phyloP scores from a whole-genome alignment of 306 rosid species.

The Calophaca sinica region DNA sequence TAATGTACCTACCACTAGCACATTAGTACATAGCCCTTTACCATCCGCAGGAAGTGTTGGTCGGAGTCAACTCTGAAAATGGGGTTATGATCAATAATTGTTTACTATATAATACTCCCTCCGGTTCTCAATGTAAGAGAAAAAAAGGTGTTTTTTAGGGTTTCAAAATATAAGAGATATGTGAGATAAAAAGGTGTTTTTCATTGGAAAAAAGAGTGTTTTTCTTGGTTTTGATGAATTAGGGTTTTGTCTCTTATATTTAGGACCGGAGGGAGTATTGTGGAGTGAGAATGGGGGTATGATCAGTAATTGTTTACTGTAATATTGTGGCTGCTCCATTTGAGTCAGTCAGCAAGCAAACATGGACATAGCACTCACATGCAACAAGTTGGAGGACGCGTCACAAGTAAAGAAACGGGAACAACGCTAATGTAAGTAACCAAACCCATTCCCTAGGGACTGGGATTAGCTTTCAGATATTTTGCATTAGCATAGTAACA shows the following conservation, averaged over 20 bases:
- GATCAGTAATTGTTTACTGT: not conserved
- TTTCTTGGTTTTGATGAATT: too few species aligned
- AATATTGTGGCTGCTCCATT: slow-evolving; percentile 27
- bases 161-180: too few species aligned
- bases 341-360: slow-evolving; percentile 44
- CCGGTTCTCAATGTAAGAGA: too few species aligned
- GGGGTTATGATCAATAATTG: not conserved
- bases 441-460: slow-evolving; percentile 8
- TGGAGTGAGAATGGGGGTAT: too few species aligned
- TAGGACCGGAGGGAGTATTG: too few species aligned
- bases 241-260: too few species aligned
- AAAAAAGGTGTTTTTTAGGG: too few species aligned
- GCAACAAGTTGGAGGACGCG: slow-evolving; percentile 18
- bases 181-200: too few species aligned
- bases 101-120: too few species aligned
- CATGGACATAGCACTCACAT: not conserved
- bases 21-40: not conserved
- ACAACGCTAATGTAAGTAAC: slow-evolving; percentile 22
- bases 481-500: slow-evolving; percentile 6
- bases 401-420: slow-evolving; percentile 39
- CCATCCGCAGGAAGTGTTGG: slow-evolving; percentile 6
- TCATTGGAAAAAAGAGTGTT: too few species aligned
- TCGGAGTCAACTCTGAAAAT: slow-evolving; percentile 36
- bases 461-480: not conserved
- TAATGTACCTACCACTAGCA: not conserved